Evolutionary conservation across 2,329 filamentous ascomycete genomes (phyloP).

Genomic region (Colletotrichum kahawae): DNA sequence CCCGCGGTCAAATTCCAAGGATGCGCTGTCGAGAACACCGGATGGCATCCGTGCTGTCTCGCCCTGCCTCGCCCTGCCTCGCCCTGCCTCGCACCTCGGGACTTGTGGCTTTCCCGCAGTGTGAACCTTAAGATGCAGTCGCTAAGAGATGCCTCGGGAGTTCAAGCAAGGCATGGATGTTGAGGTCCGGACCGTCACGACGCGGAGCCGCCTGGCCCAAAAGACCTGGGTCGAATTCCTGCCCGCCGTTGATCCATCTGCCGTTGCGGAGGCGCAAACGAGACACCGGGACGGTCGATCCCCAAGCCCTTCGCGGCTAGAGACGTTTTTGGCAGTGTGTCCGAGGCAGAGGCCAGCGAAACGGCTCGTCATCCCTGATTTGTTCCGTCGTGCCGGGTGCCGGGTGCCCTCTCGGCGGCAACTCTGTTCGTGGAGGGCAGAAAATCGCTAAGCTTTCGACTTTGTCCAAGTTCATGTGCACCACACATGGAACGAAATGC

Average conservation of each 20-base stretch:
- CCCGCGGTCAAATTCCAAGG: neutral
- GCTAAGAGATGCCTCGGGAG: neutral
- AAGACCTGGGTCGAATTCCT: neutral
- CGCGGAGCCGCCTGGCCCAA: neutral
- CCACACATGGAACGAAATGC: neutral
- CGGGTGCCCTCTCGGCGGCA: neutral
- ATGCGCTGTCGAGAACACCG: neutral
- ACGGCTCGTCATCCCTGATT: neutral
- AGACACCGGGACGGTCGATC: neutral
- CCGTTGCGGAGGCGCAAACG: neutral
- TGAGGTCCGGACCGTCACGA: neutral
- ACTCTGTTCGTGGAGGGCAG: neutral
- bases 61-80: neutral
- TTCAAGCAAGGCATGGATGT: neutral
- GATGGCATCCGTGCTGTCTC: slow-evolving; percentile 14
- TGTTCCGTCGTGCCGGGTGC: neutral
- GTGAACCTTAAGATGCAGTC: neutral
- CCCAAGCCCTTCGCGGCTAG: neutral
- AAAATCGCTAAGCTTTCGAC: neutral
- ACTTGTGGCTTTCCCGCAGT: neutral
- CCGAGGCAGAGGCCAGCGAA: neutral
- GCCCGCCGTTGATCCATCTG: neutral
- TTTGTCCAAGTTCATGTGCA: neutral
- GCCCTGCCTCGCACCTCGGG: neutral
- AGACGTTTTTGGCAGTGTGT: slow-evolving; percentile 7